Base-by-base conservation (phyloP, 768 basidiomycete genomes). In the Xerocomellus dryophilus region DNA sequence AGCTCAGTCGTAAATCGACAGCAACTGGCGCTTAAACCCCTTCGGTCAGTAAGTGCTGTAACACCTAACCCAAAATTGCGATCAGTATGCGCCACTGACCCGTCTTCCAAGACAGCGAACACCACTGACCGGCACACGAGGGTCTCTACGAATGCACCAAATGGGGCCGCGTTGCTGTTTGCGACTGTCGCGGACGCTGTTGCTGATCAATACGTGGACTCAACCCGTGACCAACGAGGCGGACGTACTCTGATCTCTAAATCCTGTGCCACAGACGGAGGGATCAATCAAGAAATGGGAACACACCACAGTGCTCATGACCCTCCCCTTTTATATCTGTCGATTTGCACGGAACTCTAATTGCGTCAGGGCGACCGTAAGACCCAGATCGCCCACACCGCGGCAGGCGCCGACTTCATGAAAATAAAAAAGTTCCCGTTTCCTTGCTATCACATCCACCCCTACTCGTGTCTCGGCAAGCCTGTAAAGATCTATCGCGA, bases 321-420 rank as follows among this genome's bases (percentile, higher is more conserved):
- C 20, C 45, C 53, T 47, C 60, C 47, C 47, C 63, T 60, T 70
- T 69, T 69, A 71, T 71, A 70, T 53, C 47, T 49, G 44, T 51
- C 44, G 60, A 63, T 65, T 62, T 56, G 51, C 61, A 43, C 57
- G 29, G 59, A 69, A 69, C 68, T 62, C 49, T 69, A 69, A 70
- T 71, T 64, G 51, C 51, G 43, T 57, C 59, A 56, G 47, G 45
- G 35, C 54, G 56, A 63, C 59, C 52, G 47, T 59, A 55, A 60
- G 51, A 38, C 51, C 39, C 54, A 51, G 50, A 57, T 63, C 54
- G 56, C 47, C 43, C 66, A 68, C 61, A 66, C 70, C 70, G 68
- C 68, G 61, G 61, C 57, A 61, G 53, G 55, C 56, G 55, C 53
- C 60, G 61, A 64, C 61, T 54, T 63, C 61, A 61, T 64, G 58